Conservation (phyloP, 805 yeast species). For the Pichia membranifaciens region DNA sequence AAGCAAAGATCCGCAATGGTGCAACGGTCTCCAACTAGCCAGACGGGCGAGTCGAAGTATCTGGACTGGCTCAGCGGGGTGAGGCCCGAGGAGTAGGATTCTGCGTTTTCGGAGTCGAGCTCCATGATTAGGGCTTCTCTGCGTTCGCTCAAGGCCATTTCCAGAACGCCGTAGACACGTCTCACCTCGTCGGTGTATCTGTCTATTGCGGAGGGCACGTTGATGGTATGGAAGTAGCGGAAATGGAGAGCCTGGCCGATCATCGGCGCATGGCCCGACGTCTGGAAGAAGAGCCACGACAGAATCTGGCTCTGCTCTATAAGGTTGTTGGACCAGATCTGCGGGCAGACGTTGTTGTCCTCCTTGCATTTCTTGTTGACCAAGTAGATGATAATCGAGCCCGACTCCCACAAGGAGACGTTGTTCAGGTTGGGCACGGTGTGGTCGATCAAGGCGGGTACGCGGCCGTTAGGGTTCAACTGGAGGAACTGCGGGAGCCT, state of each 20-base stretch:
- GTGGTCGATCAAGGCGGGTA: conserved; percentile 92
- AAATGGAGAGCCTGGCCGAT: conserved; percentile 95
- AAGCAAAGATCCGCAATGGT: conserved; percentile 88
- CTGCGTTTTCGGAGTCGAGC: conserved; percentile 79
- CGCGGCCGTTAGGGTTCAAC: conserved; percentile 94
- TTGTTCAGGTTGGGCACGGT: conserved; percentile 44
- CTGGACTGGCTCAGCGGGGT: conserved; percentile 80
- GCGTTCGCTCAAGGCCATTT: conserved; percentile 90
- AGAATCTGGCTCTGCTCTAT: conserved; percentile 78
- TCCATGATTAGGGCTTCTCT: conserved; percentile 89
- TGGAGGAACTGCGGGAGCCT: conserved; percentile 88
- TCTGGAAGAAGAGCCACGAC: conserved; percentile 90
- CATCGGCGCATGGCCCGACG: conserved; percentile 98
- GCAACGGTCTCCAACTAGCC: conserved; percentile 84
- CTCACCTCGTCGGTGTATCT: conserved; percentile 89
- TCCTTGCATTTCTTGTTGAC: conserved; percentile 63
- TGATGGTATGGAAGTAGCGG: conserved; percentile 80
- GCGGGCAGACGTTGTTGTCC: conserved; percentile 58
- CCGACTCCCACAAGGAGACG: conserved; percentile 89
- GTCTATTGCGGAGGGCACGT: conserved; percentile 83
- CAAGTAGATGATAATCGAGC: conserved; percentile 80
- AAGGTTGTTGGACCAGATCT: conserved; percentile 69
- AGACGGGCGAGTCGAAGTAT: conserved; percentile 87
- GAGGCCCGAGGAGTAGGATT: conserved; percentile 81
- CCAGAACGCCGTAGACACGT: conserved; percentile 88